A percentile compares a stretch with the other conserved stretches of the same genome.
phyloP scores from a whole-genome alignment of 2,329 filamentous ascomycete species.

The Cladosporium sphaerospermum region DNA sequence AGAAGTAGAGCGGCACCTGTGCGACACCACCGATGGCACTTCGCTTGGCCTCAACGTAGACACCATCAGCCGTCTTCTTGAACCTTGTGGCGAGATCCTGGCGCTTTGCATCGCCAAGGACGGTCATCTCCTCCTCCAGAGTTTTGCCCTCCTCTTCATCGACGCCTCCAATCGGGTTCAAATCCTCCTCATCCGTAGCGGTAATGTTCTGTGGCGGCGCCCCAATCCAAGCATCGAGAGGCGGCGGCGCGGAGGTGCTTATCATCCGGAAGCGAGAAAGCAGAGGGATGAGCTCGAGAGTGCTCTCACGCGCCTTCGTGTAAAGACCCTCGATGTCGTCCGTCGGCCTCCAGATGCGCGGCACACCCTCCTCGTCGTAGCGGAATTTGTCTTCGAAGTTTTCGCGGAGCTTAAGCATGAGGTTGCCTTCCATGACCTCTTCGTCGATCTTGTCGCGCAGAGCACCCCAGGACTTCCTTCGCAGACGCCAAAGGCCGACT shows the following conservation, averaged over 20 bases:
- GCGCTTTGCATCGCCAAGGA: conserved; percentile 83
- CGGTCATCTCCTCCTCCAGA: conserved; percentile 90
- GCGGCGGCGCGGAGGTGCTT: conserved; percentile 67
- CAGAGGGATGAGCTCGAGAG: conserved; percentile 81
- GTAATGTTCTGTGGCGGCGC: conserved; percentile 67
- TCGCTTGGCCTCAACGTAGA: conserved; percentile 96
- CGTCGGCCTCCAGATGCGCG: conserved; percentile 90
- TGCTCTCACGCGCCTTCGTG: conserved; percentile 86
- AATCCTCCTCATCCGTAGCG: conserved; percentile 81
- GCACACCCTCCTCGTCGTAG: conserved; percentile 91
- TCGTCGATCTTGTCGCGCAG: conserved; percentile 88
- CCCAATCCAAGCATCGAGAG: conserved; percentile 80
- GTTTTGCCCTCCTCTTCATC: conserved; percentile 86
- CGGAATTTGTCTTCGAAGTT: conserved; percentile 99
- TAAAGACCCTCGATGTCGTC: conserved; percentile 97
- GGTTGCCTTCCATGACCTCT: conserved; percentile 96
- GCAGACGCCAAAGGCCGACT: conserved; percentile 83
- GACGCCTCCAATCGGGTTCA: conserved; percentile 82
- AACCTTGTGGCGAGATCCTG: conserved; percentile 90
- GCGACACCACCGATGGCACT: conserved; percentile 93
- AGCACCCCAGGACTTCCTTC: conserved; percentile 90
- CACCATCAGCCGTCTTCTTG: conserved; percentile 96
- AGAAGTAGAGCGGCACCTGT: conserved; percentile 92
- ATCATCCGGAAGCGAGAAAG: conserved; percentile 76
- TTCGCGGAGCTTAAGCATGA: conserved; percentile 88